Evolutionary conservation across 2,329 filamentous ascomycete species (phyloP).

Genomic region (Cadophora sp.): DNA sequence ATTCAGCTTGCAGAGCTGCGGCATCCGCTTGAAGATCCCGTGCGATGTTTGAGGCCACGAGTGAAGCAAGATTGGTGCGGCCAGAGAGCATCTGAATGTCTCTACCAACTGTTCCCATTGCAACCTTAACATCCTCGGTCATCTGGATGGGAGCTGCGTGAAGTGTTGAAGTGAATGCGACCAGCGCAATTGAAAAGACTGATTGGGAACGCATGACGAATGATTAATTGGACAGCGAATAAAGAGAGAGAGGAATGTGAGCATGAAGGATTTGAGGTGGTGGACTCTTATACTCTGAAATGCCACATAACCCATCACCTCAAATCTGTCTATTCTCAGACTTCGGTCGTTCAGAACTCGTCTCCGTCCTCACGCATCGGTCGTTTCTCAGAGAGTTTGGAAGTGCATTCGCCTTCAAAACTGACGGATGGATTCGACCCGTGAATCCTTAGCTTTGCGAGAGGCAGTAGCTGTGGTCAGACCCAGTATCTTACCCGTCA

Average conservation of each 20-base stretch:
- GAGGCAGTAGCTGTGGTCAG: background rate
- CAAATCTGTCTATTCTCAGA: background rate
- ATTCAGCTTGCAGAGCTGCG: constrained; percentile 5
- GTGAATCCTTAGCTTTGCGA: constrained; percentile 1
- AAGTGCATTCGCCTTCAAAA: background rate
- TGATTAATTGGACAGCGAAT: background rate
- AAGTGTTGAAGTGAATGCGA: constrained; percentile 27
- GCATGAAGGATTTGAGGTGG: background rate
- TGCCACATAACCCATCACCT: background rate
- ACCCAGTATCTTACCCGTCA: background rate
- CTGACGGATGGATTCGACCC: background rate
- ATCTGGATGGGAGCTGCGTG: constrained; percentile 22
- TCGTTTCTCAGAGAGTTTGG: background rate
- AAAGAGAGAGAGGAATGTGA: background rate
- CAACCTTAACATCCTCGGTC: constrained; percentile 20
- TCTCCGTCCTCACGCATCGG: background rate
- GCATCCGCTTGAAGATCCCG: constrained; percentile 14
- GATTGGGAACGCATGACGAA: constrained; percentile 29
- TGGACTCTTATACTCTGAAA: background rate
- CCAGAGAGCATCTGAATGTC: constrained; percentile 17
- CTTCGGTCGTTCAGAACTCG: background rate
- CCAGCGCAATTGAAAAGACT: constrained; percentile 30
- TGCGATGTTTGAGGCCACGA: background rate
- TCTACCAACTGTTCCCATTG: constrained; percentile 22
- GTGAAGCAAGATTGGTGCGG: constrained; percentile 7